Percentiles rank a stretch among this genome's conserved stretches.
phyloP scores from a whole-genome alignment of 1,139 yeast genomes.

The Pichia sp. region DNA sequence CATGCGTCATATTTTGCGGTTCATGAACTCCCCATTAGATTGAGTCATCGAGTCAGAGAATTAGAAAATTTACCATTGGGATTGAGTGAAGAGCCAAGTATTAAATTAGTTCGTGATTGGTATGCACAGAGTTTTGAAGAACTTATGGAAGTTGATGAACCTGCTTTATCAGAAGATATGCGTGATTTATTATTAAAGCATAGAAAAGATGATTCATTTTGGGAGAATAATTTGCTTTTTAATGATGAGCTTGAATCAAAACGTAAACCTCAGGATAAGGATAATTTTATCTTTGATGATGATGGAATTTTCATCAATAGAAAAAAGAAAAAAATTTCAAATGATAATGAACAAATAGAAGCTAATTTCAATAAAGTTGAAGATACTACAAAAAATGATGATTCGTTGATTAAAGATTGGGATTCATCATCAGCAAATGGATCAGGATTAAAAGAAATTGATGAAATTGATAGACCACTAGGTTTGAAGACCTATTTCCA shows the following conservation, averaged over 20 bases:
- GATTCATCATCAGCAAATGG: constrained; percentile 17
- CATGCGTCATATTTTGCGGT: constrained; percentile 82
- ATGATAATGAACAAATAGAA: constrained; percentile 5
- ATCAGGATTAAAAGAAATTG: constrained; percentile 26
- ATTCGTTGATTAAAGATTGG: neutral
- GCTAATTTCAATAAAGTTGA: constrained; percentile 1
- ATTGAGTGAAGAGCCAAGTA: constrained; percentile 65
- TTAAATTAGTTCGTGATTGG: constrained; percentile 77
- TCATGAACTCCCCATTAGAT: constrained; percentile 80
- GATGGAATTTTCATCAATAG: constrained; percentile 45
- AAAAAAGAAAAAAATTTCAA: constrained; percentile 12
- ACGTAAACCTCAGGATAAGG: neutral
- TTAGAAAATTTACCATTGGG: constrained; percentile 77
- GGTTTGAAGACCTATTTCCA: constrained; percentile 49
- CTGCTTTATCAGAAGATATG: constrained; percentile 31
- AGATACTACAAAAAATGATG: constrained; percentile 29
- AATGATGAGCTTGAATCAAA: neutral
- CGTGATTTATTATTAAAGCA: constrained; percentile 8
- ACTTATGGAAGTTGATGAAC: constrained; percentile 52
- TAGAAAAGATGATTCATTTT: constrained; percentile 6
- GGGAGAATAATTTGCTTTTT: constrained; percentile 1
- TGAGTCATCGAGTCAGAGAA: constrained; percentile 83
- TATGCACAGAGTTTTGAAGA: constrained; percentile 89
- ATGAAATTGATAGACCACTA: constrained; percentile 10
- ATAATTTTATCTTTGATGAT: constrained; percentile 32